These are phyloP conservation scores for Orbilia brochopaga DNA, from an alignment of 2,329 filamentous ascomycete genomes.

Conservation along the genomic window DNA sequence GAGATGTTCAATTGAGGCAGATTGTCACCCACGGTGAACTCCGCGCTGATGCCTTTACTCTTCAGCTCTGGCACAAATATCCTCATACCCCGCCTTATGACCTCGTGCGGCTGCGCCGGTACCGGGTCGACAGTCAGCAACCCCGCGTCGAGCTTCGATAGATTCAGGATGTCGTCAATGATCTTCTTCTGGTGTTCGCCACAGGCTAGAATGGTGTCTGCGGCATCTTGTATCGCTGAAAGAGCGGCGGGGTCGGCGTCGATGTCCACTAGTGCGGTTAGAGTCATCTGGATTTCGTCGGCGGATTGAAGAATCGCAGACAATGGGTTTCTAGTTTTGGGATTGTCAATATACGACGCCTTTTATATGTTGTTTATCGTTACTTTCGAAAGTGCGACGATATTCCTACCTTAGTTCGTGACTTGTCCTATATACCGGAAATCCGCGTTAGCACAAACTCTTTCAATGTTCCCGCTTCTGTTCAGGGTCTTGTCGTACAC, in stretches of 20 bases:
- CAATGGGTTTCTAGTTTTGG: constrained; percentile 76
- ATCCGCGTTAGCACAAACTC: not conserved
- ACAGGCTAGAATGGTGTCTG: constrained; percentile 81
- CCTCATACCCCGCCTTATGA: constrained; percentile 73
- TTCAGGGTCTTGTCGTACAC: constrained; percentile 24
- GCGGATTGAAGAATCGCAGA: constrained; percentile 77
- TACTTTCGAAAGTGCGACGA: too few relatives aligned
- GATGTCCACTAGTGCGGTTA: constrained; percentile 55
- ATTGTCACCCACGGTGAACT: constrained; percentile 64
- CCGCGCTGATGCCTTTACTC: constrained; percentile 73
- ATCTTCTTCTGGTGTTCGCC: constrained; percentile 78
- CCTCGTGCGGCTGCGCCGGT: constrained; percentile 70
- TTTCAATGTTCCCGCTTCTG: not conserved
- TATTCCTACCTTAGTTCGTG: constrained; percentile 36
- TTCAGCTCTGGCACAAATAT: constrained; percentile 80
- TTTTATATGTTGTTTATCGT: not conserved
- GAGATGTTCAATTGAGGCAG: not conserved
- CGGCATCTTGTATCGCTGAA: constrained; percentile 69
- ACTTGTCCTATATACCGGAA: constrained; percentile 25
- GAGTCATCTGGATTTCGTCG: constrained; percentile 67
- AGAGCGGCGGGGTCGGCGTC: constrained; percentile 55
- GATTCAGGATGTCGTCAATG: constrained; percentile 70
- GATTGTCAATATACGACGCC: constrained; percentile 62
- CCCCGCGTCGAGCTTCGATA: constrained; percentile 74
- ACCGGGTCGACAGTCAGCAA: constrained; percentile 73